Conservation (phyloP, 1,284 basidiomycete species). For the Puccinia novopanici region DNA sequence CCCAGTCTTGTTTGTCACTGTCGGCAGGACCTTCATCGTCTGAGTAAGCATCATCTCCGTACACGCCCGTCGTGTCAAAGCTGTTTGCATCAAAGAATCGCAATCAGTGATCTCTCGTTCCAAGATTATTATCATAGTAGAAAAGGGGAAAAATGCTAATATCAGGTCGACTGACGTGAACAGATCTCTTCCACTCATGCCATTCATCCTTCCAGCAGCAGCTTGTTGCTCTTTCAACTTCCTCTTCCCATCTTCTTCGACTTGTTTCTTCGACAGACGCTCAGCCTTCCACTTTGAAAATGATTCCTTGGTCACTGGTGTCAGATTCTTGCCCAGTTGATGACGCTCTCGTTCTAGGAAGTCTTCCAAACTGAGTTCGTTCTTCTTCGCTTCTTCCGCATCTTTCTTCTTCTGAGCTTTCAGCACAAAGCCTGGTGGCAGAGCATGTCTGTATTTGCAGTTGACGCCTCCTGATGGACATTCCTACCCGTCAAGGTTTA, state of each 20-base stretch:
- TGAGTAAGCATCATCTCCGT: conserved; percentile 58
- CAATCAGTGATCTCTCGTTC: conserved; percentile 69
- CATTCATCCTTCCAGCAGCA: conserved; percentile 84
- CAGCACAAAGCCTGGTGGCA: conserved; percentile 82
- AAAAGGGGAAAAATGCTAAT: conserved; percentile 23
- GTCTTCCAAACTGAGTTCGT: conserved; percentile 85
- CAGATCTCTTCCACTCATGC: conserved; percentile 94
- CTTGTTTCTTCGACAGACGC: conserved; percentile 84
- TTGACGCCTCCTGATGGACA: conserved; percentile 76
- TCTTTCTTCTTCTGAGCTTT: conserved; percentile 58
- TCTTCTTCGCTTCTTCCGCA: conserved; percentile 74
- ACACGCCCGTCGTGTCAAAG: conserved; percentile 73
- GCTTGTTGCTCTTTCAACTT: conserved; percentile 83
- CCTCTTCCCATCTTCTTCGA: conserved; percentile 75
- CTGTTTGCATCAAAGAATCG: conserved; percentile 63
- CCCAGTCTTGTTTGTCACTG: conserved; percentile 69
- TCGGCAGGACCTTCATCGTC: conserved; percentile 61
- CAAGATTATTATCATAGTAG: conserved; percentile 19
- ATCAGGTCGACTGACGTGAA: conserved; percentile 63
- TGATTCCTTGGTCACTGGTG: conserved; percentile 89
- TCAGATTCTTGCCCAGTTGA: conserved; percentile 86
- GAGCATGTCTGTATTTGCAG: conserved; percentile 92
- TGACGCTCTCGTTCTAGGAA: conserved; percentile 91
- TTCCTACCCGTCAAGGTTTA: conserved; percentile 28
- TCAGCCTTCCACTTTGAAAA: conserved; percentile 92